These are phyloP conservation scores for Rhododendron ovatum DNA, from an alignment of 148 eudicot species.

Conservation along the genomic window DNA sequence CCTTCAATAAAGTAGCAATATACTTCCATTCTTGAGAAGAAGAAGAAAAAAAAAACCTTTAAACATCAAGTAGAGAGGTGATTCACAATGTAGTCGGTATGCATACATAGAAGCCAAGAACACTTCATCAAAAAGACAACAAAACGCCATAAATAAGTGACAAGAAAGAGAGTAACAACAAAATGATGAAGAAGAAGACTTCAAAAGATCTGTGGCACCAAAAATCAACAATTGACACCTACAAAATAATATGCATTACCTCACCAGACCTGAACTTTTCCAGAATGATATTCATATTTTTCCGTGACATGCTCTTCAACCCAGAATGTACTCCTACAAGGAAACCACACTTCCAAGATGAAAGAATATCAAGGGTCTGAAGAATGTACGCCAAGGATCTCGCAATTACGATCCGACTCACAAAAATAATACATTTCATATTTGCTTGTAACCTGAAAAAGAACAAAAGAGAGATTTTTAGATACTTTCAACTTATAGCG, in stretches of 20 bases:
- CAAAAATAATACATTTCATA: slow-evolving; percentile 95
- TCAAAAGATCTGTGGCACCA: slow-evolving; percentile 1
- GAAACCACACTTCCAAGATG: slow-evolving; percentile 74
- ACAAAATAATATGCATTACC: slow-evolving; percentile 36
- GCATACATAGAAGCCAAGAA: not conserved
- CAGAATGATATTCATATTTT: slow-evolving; percentile 53
- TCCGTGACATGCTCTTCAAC: slow-evolving; percentile 64
- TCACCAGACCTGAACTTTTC: slow-evolving; percentile 83
- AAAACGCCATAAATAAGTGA: not conserved
- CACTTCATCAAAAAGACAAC: not conserved
- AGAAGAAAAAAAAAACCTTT: not conserved
- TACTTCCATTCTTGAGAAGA: not conserved
- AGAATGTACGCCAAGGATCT: slow-evolving; percentile 69
- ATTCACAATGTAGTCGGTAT: not conserved
- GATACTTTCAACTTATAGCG: not conserved
- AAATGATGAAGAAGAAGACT: not conserved
- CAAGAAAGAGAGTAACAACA: not conserved
- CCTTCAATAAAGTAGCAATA: not conserved
- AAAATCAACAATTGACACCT: not conserved
- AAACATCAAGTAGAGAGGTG: not conserved
- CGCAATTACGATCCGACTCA: slow-evolving; percentile 82
- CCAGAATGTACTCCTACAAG: slow-evolving; percentile 84
- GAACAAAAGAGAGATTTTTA: not conserved
- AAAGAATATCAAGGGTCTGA: slow-evolving; percentile 45
- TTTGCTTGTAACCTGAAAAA: slow-evolving; percentile 63